Evolutionary conservation across 1,284 basidiomycete species (phyloP).

Genomic region (Coniferiporia sulphurascens): DNA sequence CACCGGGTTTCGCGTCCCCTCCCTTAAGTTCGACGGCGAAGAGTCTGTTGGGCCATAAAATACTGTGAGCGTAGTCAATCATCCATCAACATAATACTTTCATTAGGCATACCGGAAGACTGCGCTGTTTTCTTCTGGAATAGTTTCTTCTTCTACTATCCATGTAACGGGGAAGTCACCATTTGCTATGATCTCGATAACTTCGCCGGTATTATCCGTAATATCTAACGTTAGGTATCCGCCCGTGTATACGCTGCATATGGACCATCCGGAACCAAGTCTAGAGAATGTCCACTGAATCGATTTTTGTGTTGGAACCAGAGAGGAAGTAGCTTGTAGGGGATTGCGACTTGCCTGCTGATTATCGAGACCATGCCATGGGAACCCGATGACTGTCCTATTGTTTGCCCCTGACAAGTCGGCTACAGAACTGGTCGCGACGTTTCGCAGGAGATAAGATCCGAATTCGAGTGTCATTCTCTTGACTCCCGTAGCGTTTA

Average conservation of each 20-base stretch:
- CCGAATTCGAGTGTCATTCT: neutral
- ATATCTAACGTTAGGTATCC: constrained; percentile 6
- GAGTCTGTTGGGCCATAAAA: constrained; percentile 9
- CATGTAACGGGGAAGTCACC: constrained; percentile 10
- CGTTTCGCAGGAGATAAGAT: constrained; percentile 9
- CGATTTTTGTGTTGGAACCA: neutral
- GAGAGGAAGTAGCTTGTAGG: neutral
- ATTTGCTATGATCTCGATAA: constrained; percentile 5
- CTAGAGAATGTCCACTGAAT: constrained; percentile 11
- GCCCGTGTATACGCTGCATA: constrained; percentile 9
- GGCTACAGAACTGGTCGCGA: constrained; percentile 2
- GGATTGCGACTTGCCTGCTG: constrained; percentile 7
- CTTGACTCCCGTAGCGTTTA: neutral
- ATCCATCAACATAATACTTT: too few relatives aligned
- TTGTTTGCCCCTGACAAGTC: constrained; percentile 15
- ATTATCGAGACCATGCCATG: constrained; percentile 11
- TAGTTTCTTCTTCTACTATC: constrained; percentile 1
- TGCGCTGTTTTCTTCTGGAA: neutral
- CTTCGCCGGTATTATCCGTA: constrained; percentile 6
- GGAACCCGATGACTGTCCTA: constrained; percentile 14
- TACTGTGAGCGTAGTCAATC: neutral
- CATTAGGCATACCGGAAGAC: neutral
- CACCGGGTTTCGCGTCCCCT: constrained; percentile 6
- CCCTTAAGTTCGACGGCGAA: constrained; percentile 4
- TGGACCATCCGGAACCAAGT: constrained; percentile 14